phyloP scores from a whole-genome alignment of 2,329 filamentous ascomycete species.

The Magnaporthiopsis rhizophila region DNA sequence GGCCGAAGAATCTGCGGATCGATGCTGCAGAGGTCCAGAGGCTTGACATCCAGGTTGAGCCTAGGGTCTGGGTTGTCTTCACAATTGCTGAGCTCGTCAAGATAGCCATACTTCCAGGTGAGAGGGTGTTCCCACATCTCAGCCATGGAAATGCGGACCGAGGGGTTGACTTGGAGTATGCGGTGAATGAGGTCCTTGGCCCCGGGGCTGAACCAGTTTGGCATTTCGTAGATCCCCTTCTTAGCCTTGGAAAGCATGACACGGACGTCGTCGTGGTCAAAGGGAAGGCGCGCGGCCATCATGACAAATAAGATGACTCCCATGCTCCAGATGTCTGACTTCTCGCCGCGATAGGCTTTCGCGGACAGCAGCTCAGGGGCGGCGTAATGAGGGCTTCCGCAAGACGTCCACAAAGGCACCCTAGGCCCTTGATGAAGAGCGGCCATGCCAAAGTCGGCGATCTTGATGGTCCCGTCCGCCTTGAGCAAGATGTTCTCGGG shows the following conservation, averaged over 20 bases:
- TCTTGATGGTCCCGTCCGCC: conserved; percentile 68
- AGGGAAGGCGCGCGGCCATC: conserved; percentile 76
- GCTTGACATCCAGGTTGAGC: conserved; percentile 40
- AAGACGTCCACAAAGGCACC: conserved; percentile 77
- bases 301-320: conserved; percentile 86
- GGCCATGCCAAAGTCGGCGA: conserved; percentile 98
- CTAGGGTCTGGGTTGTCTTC: conserved; percentile 1
- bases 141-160: conserved; percentile 67
- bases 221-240: conserved; percentile 53
- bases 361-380: conserved; percentile 83
- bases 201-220: conserved; percentile 55
- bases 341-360: conserved; percentile 70
- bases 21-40: conserved; percentile 56
- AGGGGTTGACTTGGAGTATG: conserved; percentile 74
- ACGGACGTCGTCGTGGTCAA: conserved; percentile 59
- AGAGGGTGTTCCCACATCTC: conserved; percentile 83
- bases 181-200: conserved; percentile 69
- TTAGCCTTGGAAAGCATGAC: conserved; percentile 55
- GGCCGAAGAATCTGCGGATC: conserved; percentile 78
- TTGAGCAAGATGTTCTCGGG: conserved; percentile 94
- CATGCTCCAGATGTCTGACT: conserved; percentile 90
- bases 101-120: conserved; percentile 72
- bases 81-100: conserved; percentile 58
- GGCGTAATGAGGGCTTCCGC: conserved; percentile 93
- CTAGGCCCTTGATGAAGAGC: conserved; percentile 75